Evolutionary conservation across 495 filamentous ascomycete genomes (phyloP), one percentile per base, ranked within the genome.

Genomic region (Clavariopsis aquatica): DNA sequence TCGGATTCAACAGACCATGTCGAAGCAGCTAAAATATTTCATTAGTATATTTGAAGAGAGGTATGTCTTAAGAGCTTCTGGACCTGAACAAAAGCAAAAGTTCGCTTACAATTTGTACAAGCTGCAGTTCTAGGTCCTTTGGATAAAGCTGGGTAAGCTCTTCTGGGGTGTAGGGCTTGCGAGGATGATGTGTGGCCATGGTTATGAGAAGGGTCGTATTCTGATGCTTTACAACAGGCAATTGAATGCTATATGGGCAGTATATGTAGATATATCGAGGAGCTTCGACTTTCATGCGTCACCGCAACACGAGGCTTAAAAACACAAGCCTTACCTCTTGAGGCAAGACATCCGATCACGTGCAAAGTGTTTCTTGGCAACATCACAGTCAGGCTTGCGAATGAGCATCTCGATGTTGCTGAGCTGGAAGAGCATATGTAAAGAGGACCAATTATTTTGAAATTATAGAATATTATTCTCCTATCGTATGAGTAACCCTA

Each of bases 101-200:
- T 58, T 43, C 20, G 20, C 83, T 65, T 78, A 89, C 85, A 64
- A 98, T 81, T 75, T 98, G 94, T 12, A 98, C 94, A 41, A 91
- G 80, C 73, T 93, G 89, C 20, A 98, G 86, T 74, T 95, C 82
- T 52, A 98, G 79, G 17, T 79, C 79, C 43, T 83, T 71, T 0
- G 94, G 94, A 79, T 97, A 98, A 49, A 98, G 87, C 67, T 80
- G 77, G 36, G 79, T 76, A 22, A 98, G 85, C 82, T 98, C 95
- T 57, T 89, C 87, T 56, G 84, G 77, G 45, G 86, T 85, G 77
- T 97, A 98, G 0, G 91, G 86, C 54, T 81, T 78, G 22, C 91
- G 86, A 27, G 90, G 89, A 29, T 81, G 76, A 26, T 96, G 81
- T 24, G 87, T 85, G 20, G 92, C 87, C 94, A 98, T 98, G 15